Percentiles rank a stretch among this genome's conserved stretches.
phyloP scores from a whole-genome alignment of 2,329 filamentous ascomycete genomes.

The Pseudogymnoascus sp. region DNA sequence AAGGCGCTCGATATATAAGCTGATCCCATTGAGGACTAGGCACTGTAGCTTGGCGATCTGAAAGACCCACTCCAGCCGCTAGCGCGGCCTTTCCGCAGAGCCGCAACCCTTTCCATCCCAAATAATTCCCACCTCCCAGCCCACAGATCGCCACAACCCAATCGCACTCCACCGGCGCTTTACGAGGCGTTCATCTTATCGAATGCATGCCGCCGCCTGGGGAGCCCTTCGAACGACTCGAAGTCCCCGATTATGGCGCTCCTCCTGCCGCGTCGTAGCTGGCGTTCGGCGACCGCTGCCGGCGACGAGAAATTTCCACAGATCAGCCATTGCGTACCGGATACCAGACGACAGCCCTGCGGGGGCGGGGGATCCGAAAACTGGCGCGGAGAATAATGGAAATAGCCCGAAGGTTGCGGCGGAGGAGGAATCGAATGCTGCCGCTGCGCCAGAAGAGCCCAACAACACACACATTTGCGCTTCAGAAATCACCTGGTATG shows the following conservation, averaged over 20 bases:
- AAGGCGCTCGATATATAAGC: too few species aligned
- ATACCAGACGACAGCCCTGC: constrained; percentile 20
- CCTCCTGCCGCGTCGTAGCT: constrained; percentile 27
- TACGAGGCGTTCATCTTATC: constrained; percentile 22
- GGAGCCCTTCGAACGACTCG: constrained; percentile 24
- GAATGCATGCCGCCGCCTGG: constrained; percentile 29
- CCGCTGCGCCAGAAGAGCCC: constrained; percentile 17
- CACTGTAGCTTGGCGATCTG: background rate
- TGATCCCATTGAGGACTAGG: too few species aligned
- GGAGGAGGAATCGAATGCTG: constrained; percentile 13
- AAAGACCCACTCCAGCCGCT: background rate
- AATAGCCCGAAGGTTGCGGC: constrained; percentile 21
- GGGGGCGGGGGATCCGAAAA: constrained; percentile 10
- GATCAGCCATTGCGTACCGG: constrained; percentile 21
- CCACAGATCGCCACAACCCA: background rate
- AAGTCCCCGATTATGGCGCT: constrained; percentile 21
- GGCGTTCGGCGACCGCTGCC: constrained; percentile 24
- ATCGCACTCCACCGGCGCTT: constrained; percentile 19
- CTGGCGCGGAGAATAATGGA: constrained; percentile 8
- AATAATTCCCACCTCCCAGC: background rate
- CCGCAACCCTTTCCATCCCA: constrained; percentile 9
- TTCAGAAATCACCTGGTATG: constrained; percentile 11
- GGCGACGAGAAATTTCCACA: constrained; percentile 25
- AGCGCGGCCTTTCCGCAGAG: background rate
- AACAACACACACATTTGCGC: constrained; percentile 10